Conservation (phyloP, 2,329 filamentous ascomycete species). For the Neonectria faginata region DNA sequence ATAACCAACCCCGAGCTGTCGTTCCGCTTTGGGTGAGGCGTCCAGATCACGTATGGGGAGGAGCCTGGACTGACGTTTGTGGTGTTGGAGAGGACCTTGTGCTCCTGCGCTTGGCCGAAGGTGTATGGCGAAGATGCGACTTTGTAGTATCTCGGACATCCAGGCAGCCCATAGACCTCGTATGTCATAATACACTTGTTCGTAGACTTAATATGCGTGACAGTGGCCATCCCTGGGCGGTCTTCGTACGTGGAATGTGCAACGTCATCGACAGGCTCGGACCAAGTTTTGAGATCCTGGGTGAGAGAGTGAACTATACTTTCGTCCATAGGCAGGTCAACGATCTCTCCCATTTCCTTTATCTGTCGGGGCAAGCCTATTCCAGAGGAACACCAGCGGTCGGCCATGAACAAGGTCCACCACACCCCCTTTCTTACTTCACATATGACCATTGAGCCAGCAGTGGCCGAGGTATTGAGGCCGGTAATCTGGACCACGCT, state of each 20-base stretch:
- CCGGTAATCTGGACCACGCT: constrained; percentile 27
- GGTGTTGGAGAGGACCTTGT: constrained; percentile 9
- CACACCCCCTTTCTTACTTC: constrained; percentile 19
- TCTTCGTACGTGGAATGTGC: constrained; percentile 51
- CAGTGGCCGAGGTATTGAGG: neutral
- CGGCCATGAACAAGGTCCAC: constrained; percentile 36
- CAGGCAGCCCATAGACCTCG: constrained; percentile 21
- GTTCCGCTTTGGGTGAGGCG: neutral
- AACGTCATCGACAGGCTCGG: constrained; percentile 68
- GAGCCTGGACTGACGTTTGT: constrained; percentile 1
- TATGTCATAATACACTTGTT: constrained; percentile 33
- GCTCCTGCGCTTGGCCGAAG: neutral
- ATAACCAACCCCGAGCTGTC: constrained; percentile 12
- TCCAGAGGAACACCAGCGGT: constrained; percentile 35
- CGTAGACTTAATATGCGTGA: constrained; percentile 6
- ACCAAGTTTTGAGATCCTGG: constrained; percentile 73
- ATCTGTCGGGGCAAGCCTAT: constrained; percentile 32
- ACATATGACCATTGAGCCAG: neutral
- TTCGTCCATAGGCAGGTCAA: constrained; percentile 46
- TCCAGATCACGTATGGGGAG: constrained; percentile 29
- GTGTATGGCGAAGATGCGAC: constrained; percentile 27
- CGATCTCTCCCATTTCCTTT: neutral
- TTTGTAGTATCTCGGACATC: constrained; percentile 24
- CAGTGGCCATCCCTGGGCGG: constrained; percentile 31
- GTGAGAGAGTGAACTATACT: constrained; percentile 34